Percentiles rank a stretch among this genome's conserved stretches.
phyloP scores from a whole-genome alignment of 179 eudicot species.

The Silene coronaria region DNA sequence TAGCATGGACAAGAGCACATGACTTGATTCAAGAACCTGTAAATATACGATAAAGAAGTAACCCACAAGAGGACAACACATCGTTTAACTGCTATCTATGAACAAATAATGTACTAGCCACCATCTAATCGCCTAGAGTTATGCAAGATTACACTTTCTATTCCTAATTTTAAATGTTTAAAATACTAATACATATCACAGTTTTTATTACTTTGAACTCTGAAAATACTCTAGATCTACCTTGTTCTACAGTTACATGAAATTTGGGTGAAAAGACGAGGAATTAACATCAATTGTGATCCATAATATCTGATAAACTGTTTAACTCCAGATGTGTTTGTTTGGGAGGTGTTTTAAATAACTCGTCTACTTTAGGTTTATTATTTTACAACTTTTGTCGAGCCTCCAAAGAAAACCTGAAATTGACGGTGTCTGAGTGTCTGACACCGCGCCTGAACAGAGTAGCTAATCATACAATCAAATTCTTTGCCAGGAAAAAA shows the following conservation, averaged over 20 bases:
- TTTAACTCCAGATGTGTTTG: not conserved
- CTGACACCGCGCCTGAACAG: not conserved
- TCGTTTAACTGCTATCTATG: too few species aligned
- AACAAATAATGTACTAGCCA: too few species aligned
- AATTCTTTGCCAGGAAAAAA: not conserved
- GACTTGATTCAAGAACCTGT: too few species aligned
- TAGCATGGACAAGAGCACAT: not conserved
- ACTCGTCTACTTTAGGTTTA: not conserved
- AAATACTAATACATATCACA: too few species aligned
- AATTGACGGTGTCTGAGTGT: not conserved
- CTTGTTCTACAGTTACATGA: not conserved
- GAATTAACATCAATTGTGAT: not conserved
- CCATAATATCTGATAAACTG: not conserved
- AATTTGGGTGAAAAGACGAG: not conserved
- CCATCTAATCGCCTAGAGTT: too few species aligned
- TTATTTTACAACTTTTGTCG: not conserved
- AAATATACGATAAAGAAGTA: too few species aligned
- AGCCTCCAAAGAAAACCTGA: not conserved
- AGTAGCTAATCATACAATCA: not conserved
- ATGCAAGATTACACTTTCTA: too few species aligned
- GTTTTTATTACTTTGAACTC: too few species aligned
- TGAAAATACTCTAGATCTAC: too few species aligned
- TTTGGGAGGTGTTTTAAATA: not conserved
- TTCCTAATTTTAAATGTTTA: too few species aligned
- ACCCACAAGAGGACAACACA: too few species aligned